Percentiles rank a stretch among this genome's conserved stretches.
Conservation (phyloP, 2,329 filamentous ascomycete species). For the Fusarium continuum region DNA sequence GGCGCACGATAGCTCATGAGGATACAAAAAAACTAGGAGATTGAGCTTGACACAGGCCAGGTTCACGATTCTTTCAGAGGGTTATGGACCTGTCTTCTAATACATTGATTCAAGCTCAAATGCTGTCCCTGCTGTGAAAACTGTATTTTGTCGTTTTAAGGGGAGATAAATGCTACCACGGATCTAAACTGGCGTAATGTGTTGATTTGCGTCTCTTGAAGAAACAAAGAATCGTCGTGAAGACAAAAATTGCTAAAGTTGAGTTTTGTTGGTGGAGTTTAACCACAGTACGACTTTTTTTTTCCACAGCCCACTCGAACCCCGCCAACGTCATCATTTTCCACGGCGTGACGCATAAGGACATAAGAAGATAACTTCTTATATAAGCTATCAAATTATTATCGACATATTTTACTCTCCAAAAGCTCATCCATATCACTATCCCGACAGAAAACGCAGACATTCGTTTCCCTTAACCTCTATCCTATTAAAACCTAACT, state of each 20-base stretch:
- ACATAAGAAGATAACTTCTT: neutral
- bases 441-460: neutral
- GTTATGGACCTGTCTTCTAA: slow-evolving; percentile 19
- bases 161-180: neutral
- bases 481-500: neutral
- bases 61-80: neutral
- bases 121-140: neutral
- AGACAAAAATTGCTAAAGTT: neutral
- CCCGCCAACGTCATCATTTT: slow-evolving; percentile 40
- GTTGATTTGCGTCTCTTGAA: neutral
- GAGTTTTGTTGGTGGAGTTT: neutral
- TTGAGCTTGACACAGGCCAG: slow-evolving; percentile 23
- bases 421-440: neutral
- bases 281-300: slow-evolving; percentile 6
- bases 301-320: slow-evolving; percentile 5
- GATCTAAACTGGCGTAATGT: no score
- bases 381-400: neutral
- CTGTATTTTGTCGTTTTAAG: neutral
- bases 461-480: neutral
- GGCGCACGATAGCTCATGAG: slow-evolving; percentile 29
- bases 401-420: neutral
- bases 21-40: slow-evolving; percentile 31
- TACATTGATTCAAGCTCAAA: slow-evolving; percentile 30
- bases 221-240: neutral
- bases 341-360: slow-evolving; percentile 36